Evolutionary conservation across 164 flowering plant genomes (phyloP), one percentile per base, ranked within the genome.

Genomic region (Liriodendron chinense): DNA sequence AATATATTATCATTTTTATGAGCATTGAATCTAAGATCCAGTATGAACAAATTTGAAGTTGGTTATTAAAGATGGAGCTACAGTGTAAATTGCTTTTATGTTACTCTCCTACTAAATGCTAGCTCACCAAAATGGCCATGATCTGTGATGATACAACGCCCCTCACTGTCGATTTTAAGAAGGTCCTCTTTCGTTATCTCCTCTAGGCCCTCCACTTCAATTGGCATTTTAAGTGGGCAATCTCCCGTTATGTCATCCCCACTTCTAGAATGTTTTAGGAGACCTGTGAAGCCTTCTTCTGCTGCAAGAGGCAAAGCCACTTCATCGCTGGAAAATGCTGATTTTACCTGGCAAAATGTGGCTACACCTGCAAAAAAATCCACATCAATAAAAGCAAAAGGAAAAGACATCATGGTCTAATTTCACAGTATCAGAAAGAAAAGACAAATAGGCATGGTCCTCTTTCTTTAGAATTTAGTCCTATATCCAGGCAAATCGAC

Each of bases 141-240:
- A 87, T 96, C 99, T 13, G 99, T 94, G 74, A 94, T 83, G 47
- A 96, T 65, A 80, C 99, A 96, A n/a, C 98, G 96, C 25, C 99
- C 99, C 84, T 96, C 98, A 62, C 91, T 83, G 72, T 94, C 99
- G 79, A 96, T 82, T 78, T 85, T 85, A 49, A 88, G 83, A 77
- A 94, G 92, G 78, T 92, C 96, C 49, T 88, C 91, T 72, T 68
- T 81, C 16, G 82, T 68, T 74, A 87, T 89, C 47, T 78, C 89
- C 77, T 87, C 91, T 47, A 91, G 80, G n/a, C 87, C 90, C 79
- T 84, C 85, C 28, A 76, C 82, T n/a, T 68, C 67, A 3, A 76
- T 72, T 72, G 70, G 48, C 48, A 69, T 28, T 43, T 81, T 85
- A 74, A 69, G 70, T 13, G 56, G 16, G 65, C 18, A 57, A 73